These are phyloP conservation scores for Salix arbutifolia DNA, from an alignment of 345 rosid species.

Conservation along the genomic window DNA sequence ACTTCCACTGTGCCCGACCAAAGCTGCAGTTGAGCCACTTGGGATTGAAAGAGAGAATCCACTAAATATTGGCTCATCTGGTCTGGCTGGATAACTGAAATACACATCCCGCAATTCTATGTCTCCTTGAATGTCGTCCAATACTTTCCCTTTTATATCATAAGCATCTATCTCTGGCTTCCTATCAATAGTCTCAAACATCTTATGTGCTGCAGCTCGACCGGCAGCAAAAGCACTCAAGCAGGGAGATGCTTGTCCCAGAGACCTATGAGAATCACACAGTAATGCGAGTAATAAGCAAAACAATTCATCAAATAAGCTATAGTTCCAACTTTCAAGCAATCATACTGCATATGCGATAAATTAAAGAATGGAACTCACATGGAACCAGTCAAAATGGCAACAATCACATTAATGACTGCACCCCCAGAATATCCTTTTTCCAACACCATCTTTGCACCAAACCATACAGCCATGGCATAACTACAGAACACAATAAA, in stretches of 20 bases:
- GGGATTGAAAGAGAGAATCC: slow-evolving; percentile 39
- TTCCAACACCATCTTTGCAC: slow-evolving; percentile 55
- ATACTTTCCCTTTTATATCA: slow-evolving; percentile 17
- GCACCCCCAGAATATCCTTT: slow-evolving; percentile 58
- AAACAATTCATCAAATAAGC: not conserved
- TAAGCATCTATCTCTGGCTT: slow-evolving; percentile 38
- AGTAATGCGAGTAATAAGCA: not conserved
- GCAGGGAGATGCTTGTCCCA: slow-evolving; percentile 48
- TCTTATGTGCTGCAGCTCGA: slow-evolving; percentile 42
- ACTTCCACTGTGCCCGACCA: slow-evolving; percentile 49
- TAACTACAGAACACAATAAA: slow-evolving; percentile 46
- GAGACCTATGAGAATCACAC: slow-evolving; percentile 23
- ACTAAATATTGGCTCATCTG: slow-evolving; percentile 29
- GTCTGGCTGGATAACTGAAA: slow-evolving; percentile 47
- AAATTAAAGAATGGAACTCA: slow-evolving; percentile 25
- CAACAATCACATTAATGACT: slow-evolving; percentile 52
- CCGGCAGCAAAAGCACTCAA: slow-evolving; percentile 38
- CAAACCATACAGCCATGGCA: slow-evolving; percentile 60
- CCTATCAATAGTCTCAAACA: slow-evolving; percentile 40
- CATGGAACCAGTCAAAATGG: slow-evolving; percentile 71
- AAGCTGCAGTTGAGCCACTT: slow-evolving; percentile 37
- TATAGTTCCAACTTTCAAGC: not conserved
- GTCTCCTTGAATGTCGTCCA: slow-evolving; percentile 35
- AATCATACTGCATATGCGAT: no score
- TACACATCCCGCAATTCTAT: slow-evolving; percentile 34